Conservation (phyloP, 169 alveolate genomes). For the Babesia ovis region DNA sequence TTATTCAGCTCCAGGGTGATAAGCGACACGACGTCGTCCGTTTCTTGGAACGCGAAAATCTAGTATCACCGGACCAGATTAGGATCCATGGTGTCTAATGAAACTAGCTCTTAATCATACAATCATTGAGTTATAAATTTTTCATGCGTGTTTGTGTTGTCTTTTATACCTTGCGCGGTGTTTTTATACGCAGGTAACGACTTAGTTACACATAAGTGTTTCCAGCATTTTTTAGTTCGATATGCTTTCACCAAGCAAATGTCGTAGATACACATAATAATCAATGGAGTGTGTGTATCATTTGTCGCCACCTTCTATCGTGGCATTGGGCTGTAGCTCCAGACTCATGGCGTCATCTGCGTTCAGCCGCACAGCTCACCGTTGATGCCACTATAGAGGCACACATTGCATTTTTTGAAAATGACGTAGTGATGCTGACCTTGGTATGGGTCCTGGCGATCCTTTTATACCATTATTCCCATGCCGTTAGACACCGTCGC, state of each 20-base stretch:
- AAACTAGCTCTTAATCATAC: neutral
- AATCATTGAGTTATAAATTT: no score
- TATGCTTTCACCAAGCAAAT: no score
- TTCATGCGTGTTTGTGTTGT: no score
- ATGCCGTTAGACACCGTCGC: conserved; percentile 14
- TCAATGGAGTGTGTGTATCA: no score
- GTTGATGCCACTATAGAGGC: conserved; percentile 1
- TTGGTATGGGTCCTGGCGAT: neutral
- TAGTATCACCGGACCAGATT: conserved; percentile 85
- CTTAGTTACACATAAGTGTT: no score
- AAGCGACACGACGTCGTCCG: conserved; percentile 87
- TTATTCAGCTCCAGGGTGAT: conserved; percentile 89
- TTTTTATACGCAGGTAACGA: no score
- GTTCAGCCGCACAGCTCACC: neutral
- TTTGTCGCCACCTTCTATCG: neutral
- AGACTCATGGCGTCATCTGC: neutral
- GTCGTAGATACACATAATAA: no score
- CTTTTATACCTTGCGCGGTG: no score
- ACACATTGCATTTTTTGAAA: conserved; percentile 3
- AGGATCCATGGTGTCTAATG: conserved; percentile 88
- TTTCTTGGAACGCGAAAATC: conserved; percentile 85
- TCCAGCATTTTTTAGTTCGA: no score
- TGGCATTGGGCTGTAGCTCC: neutral
- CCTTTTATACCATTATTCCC: neutral
- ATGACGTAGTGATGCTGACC: conserved; percentile 1